Evolutionary conservation across 2,329 filamentous ascomycete species (phyloP).

Genomic region (Arthrobotrys sphaeroides): DNA sequence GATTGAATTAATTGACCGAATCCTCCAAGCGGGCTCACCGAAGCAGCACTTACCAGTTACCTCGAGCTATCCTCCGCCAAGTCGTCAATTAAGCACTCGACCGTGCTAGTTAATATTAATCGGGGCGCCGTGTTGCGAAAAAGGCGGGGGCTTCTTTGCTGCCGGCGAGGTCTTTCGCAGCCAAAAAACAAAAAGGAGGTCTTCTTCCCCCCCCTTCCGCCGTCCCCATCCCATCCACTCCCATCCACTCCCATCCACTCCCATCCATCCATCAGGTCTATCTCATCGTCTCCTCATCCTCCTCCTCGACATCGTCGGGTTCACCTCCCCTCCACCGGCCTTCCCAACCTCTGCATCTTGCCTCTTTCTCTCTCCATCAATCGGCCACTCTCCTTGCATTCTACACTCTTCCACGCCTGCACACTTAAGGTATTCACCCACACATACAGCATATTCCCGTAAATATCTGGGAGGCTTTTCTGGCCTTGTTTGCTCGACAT

Average conservation of each 20-base stretch:
- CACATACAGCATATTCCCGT: slow-evolving; percentile 10
- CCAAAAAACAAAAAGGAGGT: slow-evolving; percentile 47
- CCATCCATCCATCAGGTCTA: background rate
- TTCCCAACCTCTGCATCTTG: background rate
- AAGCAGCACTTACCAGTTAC: too few relatives aligned
- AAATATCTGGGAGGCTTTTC: slow-evolving; percentile 29
- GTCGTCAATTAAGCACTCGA: background rate
- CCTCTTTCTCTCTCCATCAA: background rate
- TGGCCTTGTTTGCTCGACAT: slow-evolving; percentile 48
- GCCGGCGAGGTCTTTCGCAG: background rate
- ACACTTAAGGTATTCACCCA: background rate
- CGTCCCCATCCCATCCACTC: slow-evolving; percentile 19
- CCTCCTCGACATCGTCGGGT: slow-evolving; percentile 15
- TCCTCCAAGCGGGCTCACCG: background rate
- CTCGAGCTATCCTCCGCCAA: background rate
- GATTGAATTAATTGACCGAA: too few relatives aligned
- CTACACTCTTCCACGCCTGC: background rate
- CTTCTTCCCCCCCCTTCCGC: slow-evolving; percentile 2
- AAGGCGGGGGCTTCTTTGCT: slow-evolving; percentile 24
- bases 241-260: slow-evolving; percentile 2
- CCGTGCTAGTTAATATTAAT: background rate
- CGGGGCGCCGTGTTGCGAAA: slow-evolving; percentile 13
- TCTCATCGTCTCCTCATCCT: background rate
- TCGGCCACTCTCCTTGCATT: background rate
- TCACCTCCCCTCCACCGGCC: slow-evolving; percentile 7